Base-by-base conservation (phyloP, 805 yeast genomes). In the Kodamaea leandrae region DNA sequence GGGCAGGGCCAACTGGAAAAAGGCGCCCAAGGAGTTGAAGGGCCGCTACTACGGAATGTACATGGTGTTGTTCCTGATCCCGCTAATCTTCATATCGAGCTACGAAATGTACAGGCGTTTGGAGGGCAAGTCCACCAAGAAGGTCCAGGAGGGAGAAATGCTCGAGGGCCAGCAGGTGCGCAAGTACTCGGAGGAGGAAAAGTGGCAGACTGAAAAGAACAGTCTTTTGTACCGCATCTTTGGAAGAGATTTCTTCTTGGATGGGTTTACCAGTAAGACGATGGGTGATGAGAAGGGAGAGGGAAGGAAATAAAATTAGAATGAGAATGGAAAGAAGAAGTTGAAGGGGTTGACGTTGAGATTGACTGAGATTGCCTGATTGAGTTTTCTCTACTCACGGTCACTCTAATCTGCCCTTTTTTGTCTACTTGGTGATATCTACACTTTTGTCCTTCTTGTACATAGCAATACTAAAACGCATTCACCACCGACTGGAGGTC, bases 261-360 rank as follows among this genome's bases (percentile, higher is more conserved):
- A 69, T 40, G 74, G 74, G 9, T 66, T 66, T 40, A 69, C 74
- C 20, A 67, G 72, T 42, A 64, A 60, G 43, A 66, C 74, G 3
- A 62, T 68, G 63, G 39, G 32, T 6, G 32, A 25, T 9, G n/a
- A 14, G 10, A 17, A 10, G 7, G 17, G 4, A 17, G 15, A 27
- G 9, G 32, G 13, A 14, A 21, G 9, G 24, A 21, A 21, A 21
- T 21, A 21, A 21, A 21, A 21, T 21, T 21, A 9, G 24, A 21
- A 21, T 14, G n/a, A 9, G 24, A 21, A 21, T 9, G 24, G 9
- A 21, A 21, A 21, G 9, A 21, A 7, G 24, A 21, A 21, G 24
- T 21, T 9, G 24, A 21, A 21, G 24, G 9, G n/a, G n/a, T n/a
- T n/a, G n/a, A n/a, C n/a, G n/a, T n/a, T n/a, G n/a, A n/a, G n/a